Evolutionary conservation across 1,139 yeast genomes (phyloP).

Genomic region (Williopsis jadinii): DNA sequence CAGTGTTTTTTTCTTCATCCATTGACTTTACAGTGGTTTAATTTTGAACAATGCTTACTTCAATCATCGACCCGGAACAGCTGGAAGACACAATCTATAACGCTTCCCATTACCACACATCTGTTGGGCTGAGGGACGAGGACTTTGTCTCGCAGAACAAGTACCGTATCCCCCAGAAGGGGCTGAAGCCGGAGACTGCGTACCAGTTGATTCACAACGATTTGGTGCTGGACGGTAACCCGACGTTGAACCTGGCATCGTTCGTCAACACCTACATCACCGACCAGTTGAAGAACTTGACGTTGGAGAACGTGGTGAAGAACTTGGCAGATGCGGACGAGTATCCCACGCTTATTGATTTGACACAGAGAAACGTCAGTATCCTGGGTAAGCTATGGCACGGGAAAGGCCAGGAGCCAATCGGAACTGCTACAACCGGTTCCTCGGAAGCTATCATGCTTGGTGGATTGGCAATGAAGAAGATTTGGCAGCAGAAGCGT

Average conservation of each 20-base stretch:
- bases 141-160: constrained; percentile 26
- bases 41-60: constrained; percentile 16
- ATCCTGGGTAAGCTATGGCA: constrained; percentile 80
- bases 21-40: too few relatives aligned
- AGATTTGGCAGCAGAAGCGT: constrained; percentile 72
- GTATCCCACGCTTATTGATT: constrained; percentile 77
- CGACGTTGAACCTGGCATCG: constrained; percentile 78
- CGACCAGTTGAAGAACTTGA: constrained; percentile 43
- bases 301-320: constrained; percentile 68
- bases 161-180: constrained; percentile 50
- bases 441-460: constrained; percentile 91
- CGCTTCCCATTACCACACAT: constrained; percentile 19
- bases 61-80: constrained; percentile 20
- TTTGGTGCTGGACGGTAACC: constrained; percentile 75
- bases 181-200: constrained; percentile 46
- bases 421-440: constrained; percentile 92
- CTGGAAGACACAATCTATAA: constrained; percentile 20
- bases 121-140: constrained; percentile 7
- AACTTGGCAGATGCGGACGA: constrained; percentile 92
- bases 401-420: constrained; percentile 42
- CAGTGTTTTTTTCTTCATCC: too few relatives aligned
- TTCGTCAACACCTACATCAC: constrained; percentile 75
- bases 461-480: constrained; percentile 89
- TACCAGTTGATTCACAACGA: constrained; percentile 66
- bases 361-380: constrained; percentile 76